phyloP scores from a whole-genome alignment of 441 rosid species.

The Dalechampia spathulata region DNA sequence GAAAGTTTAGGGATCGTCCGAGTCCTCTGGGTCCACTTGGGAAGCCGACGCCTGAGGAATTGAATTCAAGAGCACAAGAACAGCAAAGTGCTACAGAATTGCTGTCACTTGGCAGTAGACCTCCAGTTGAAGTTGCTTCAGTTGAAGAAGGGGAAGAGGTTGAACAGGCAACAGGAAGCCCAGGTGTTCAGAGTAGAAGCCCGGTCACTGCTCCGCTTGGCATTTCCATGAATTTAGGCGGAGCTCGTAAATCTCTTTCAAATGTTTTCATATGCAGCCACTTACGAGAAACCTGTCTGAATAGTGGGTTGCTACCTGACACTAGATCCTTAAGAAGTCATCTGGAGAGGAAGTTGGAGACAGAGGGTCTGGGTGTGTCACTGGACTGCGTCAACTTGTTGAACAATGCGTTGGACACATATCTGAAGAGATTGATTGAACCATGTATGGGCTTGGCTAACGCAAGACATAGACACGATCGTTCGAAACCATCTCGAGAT shows the following conservation, averaged over 20 bases:
- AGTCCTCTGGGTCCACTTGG: constrained; percentile 84
- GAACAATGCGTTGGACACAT: constrained; percentile 58
- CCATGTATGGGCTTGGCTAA: constrained; percentile 53
- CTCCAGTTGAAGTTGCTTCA: constrained; percentile 61
- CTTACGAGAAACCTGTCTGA: constrained; percentile 39
- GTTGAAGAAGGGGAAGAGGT: constrained; percentile 97
- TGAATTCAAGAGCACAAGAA: constrained; percentile 43
- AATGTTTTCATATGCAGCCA: constrained; percentile 16
- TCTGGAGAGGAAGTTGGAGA: constrained; percentile 52
- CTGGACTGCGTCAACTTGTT: constrained; percentile 52
- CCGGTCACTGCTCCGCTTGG: constrained; percentile 82
- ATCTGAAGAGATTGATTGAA: constrained; percentile 59
- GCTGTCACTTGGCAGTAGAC: constrained; percentile 72
- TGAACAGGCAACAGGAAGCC: constrained; percentile 64
- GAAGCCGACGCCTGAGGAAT: constrained; percentile 54
- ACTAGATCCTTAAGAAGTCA: constrained; percentile 47
- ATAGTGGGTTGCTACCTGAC: constrained; percentile 56
- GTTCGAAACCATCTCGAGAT: too few species aligned
- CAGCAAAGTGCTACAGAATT: constrained; percentile 68
- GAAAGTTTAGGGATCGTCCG: constrained; percentile 62
- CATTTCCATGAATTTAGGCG: constrained; percentile 38
- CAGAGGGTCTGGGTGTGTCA: constrained; percentile 43
- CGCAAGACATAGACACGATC: constrained; percentile 30
- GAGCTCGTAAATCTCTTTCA: constrained; percentile 30
- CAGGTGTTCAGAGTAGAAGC: constrained; percentile 63